These are phyloP conservation scores for Climacium dendroides DNA, from an alignment of 225 moss, liverwort and hornwort species.

Conservation along the genomic window DNA sequence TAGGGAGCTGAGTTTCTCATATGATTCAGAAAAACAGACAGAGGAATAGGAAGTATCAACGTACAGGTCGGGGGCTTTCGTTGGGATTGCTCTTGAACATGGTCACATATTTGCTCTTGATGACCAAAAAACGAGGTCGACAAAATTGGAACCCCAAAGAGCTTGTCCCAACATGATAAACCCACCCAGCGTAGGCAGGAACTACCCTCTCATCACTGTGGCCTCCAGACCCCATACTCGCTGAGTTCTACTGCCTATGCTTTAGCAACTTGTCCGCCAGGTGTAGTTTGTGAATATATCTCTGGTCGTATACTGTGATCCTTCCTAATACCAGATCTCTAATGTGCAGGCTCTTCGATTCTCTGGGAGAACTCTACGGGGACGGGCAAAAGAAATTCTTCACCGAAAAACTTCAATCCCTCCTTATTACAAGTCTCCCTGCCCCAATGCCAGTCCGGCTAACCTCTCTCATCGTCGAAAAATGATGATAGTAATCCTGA, in stretches of 20 bases:
- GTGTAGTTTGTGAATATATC: background rate
- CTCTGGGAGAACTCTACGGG: background rate
- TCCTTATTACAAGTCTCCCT: background rate
- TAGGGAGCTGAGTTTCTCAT: background rate
- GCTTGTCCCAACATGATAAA: slow-evolving; percentile 63
- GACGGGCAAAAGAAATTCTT: background rate
- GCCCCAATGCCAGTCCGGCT: background rate
- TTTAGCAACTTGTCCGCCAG: background rate
- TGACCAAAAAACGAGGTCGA: slow-evolving; percentile 52
- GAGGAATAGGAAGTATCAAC: background rate
- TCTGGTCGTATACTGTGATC: background rate
- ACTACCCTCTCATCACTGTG: slow-evolving; percentile 4
- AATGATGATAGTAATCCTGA: background rate
- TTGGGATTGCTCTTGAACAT: slow-evolving; percentile 62
- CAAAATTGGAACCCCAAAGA: slow-evolving; percentile 56
- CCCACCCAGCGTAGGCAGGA: slow-evolving; percentile 56
- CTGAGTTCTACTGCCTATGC: background rate
- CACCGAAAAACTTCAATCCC: background rate
- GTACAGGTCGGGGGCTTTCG: slow-evolving; percentile 44
- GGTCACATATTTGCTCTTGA: slow-evolving; percentile 52
- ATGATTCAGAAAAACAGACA: background rate
- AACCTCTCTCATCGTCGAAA: background rate
- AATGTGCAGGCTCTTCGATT: background rate
- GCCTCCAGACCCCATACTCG: slow-evolving; percentile 19
- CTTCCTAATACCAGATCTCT: background rate